A percentile compares a stretch with the other conserved stretches of the same genome.
These are phyloP conservation scores for Plasmodium reichenowi DNA, from an alignment of 169 alveolate species.

Conservation along the genomic window DNA sequence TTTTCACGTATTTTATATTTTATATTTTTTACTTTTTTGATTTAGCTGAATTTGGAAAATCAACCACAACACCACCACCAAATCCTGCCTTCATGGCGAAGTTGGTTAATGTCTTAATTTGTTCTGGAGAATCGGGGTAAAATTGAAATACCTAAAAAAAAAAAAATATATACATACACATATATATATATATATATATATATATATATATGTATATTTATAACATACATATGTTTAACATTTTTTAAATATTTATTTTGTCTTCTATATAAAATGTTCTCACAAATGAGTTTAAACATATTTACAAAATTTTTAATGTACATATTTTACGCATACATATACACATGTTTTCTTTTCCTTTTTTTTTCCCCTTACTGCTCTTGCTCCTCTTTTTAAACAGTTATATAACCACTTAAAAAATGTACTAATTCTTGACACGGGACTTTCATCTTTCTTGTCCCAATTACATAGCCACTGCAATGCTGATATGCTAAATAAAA, in stretches of 20 bases:
- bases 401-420: slow-evolving; percentile 93
- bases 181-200: slow-evolving; percentile 7
- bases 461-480: slow-evolving; percentile 97
- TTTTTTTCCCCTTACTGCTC: slow-evolving; percentile 84
- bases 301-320: too few relatives aligned
- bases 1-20: too few relatives aligned
- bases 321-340: background rate
- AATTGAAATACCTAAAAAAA: slow-evolving; percentile 91
- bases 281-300: too few relatives aligned
- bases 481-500: slow-evolving; percentile 91
- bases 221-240: too few relatives aligned
- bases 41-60: slow-evolving; percentile 96
- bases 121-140: slow-evolving; percentile 96
- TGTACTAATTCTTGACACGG: slow-evolving; percentile 90
- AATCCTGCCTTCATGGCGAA: slow-evolving; percentile 95
- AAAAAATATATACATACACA: slow-evolving; percentile 1
- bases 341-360: slow-evolving; percentile 42
- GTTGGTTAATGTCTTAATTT: slow-evolving; percentile 94
- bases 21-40: slow-evolving; percentile 91
- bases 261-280: too few relatives aligned
- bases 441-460: slow-evolving; percentile 92
- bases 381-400: slow-evolving; percentile 90
- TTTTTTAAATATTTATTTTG: too few relatives aligned
- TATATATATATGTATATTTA: background rate
- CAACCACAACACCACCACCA: slow-evolving; percentile 97